Percentiles rank a stretch among this genome's conserved stretches.
These are phyloP conservation scores for Trichoderma brevicompactum DNA, from an alignment of 2,329 filamentous ascomycete genomes.

Conservation along the genomic window DNA sequence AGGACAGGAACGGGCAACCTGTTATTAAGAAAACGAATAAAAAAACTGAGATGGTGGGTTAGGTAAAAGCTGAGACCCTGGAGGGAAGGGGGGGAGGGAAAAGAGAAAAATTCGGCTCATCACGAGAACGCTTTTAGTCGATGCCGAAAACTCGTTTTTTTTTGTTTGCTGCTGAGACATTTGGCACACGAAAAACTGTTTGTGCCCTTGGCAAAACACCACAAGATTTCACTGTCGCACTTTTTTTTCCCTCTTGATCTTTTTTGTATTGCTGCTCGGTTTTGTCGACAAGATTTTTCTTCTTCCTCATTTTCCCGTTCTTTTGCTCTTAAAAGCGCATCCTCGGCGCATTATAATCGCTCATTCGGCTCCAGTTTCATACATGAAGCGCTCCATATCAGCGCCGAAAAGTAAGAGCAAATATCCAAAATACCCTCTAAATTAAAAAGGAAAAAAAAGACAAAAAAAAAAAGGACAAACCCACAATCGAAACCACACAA, in stretches of 20 bases:
- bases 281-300: not conserved
- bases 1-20: conserved; percentile 1
- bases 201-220: too few relatives aligned
- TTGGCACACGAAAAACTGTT: too few relatives aligned
- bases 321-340: not conserved
- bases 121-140: conserved; percentile 19
- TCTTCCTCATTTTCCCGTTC: not conserved
- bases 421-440: not conserved
- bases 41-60: conserved; percentile 5
- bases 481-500: not conserved
- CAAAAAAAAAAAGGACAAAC: not conserved
- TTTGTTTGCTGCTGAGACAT: not conserved
- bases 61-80: conserved; percentile 10
- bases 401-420: not conserved
- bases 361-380: conserved; percentile 1
- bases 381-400: conserved; percentile 8
- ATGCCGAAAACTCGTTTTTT: not conserved
- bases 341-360: not conserved
- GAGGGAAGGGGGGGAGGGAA: not conserved
- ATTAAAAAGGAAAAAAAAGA: not conserved
- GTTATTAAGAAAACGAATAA: not conserved
- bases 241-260: not conserved
- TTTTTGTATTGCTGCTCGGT: not conserved
- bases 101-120: conserved; percentile 2
- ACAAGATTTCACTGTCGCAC: too few relatives aligned